Evolutionary conservation across 805 yeast genomes (phyloP), one percentile per base, ranked within the genome.

Genomic region (Hemisphaericaspora nanyangensis): DNA sequence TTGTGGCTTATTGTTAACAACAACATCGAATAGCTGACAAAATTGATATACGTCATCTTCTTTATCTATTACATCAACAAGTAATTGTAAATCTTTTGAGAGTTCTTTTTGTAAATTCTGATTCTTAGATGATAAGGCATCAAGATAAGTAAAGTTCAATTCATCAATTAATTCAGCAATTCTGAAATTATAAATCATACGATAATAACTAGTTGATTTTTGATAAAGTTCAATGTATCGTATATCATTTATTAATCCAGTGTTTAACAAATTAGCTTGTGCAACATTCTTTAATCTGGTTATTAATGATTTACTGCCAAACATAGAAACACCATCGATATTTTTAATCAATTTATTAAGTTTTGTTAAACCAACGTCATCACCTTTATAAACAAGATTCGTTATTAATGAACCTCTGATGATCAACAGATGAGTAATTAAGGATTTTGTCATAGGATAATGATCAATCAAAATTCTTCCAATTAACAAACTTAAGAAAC

Each of bases 111-210:
- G 39, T 4, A 43, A 51, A 1, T 43, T 32, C 5, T 52, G 24
- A 12, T 34, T 13, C 17, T 42, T 27, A 22, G 12, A 22, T 8
- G 26, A 3, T 17, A 48, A 41, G 33, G 38, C 38, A 6, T 50
- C 50, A 43, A 66, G 52, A 37, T 58, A 64, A n/a, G 43, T 47
- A 17, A 57, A 38, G 37, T 56, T 64, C 37, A 67, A 49, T 42
- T 60, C 58, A 40, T 63, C 56, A 12, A 60, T 44, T 11, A 67
- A 50, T 29, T 60, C 70, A 38, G 65, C 43, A 5, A 66, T 35
- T 48, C 72, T 58, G 71, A 71, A 68, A 27, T 53, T 46, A n/a
- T 55, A 48, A 2, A 68, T 28, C 3, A 61, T 40, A 1, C 49
- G 56, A 41, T 57, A 67, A 24, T 56, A 49, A 38, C 59, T 51